Conservation (phyloP, 768 basidiomycete species). For the Tylopilus rubrobrunneus region DNA sequence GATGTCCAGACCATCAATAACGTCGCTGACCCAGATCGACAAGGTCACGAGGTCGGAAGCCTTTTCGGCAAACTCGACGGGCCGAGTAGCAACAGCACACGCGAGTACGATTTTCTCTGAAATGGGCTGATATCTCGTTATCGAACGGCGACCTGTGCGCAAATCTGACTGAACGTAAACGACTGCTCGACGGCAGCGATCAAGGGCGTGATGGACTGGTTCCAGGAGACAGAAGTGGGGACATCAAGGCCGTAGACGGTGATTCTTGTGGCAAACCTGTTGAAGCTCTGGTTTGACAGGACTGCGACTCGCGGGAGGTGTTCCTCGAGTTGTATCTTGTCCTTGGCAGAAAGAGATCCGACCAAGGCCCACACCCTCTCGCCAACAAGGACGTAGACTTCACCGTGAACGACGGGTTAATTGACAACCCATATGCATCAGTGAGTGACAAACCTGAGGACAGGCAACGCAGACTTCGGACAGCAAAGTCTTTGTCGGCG, state of each 20-base stretch:
- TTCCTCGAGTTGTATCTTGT: constrained; percentile 90
- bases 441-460: constrained; percentile 68
- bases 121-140: constrained; percentile 29
- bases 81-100: constrained; percentile 48
- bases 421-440: background rate
- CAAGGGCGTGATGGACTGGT: constrained; percentile 50
- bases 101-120: constrained; percentile 51
- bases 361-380: constrained; percentile 83
- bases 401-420: constrained; percentile 42
- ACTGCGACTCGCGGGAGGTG: constrained; percentile 72
- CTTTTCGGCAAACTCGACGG: constrained; percentile 42
- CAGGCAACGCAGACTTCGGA: constrained; percentile 83
- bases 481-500: constrained; percentile 86
- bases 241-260: constrained; percentile 54
- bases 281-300: constrained; percentile 36
- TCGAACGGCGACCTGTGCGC: constrained; percentile 36
- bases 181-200: constrained; percentile 54
- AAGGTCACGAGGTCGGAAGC: constrained; percentile 31
- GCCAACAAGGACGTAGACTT: constrained; percentile 77
- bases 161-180: constrained; percentile 42
- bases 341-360: constrained; percentile 73
- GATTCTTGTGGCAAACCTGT: constrained; percentile 49
- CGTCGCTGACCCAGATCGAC: constrained; percentile 52
- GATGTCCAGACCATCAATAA: constrained; percentile 52
- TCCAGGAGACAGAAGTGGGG: constrained; percentile 25